Evolutionary conservation across 768 basidiomycete genomes (phyloP).

Genomic region (Gloeophyllum trabeum): DNA sequence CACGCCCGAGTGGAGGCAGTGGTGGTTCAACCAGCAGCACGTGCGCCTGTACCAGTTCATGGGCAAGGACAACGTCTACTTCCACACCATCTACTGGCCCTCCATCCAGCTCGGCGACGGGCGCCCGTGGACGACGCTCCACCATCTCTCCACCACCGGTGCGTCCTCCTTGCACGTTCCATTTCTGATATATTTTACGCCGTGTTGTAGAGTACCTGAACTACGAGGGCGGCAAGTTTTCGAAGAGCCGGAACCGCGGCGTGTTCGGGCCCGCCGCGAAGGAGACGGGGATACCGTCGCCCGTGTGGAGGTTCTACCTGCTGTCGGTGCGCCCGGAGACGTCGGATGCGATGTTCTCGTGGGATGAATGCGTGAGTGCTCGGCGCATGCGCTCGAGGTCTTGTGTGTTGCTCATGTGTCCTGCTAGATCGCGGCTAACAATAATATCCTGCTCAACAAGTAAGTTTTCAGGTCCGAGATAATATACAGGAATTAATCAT

Average conservation of each 20-base stretch:
- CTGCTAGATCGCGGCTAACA: slow-evolving; percentile 76
- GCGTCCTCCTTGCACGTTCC: slow-evolving; percentile 10
- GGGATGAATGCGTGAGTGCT: slow-evolving; percentile 91
- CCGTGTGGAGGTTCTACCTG: slow-evolving; percentile 96
- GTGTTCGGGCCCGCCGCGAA: slow-evolving; percentile 93
- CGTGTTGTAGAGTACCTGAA: slow-evolving; percentile 75
- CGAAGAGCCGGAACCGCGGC: slow-evolving; percentile 92
- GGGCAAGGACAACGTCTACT: slow-evolving; percentile 99
- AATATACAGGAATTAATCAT: background rate
- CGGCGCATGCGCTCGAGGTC: no score
- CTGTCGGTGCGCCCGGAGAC: slow-evolving; percentile 89
- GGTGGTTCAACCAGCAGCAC: slow-evolving; percentile 92
- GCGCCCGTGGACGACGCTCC: slow-evolving; percentile 85
- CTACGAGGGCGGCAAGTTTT: slow-evolving; percentile 98
- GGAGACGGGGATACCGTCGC: slow-evolving; percentile 86
- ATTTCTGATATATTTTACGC: background rate
- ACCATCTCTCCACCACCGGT: slow-evolving; percentile 95
- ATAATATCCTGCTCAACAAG: slow-evolving; percentile 92
- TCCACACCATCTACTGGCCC: slow-evolving; percentile 95
- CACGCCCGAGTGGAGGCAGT: slow-evolving; percentile 88
- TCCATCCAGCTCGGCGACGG: slow-evolving; percentile 84
- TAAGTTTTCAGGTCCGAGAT: slow-evolving; percentile 18
- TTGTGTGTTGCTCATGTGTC: no score
- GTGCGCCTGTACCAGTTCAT: slow-evolving; percentile 96
- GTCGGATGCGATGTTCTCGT: slow-evolving; percentile 92